Evolutionary conservation across 2,329 filamentous ascomycete species (phyloP).

Genomic region (Botrytis fabae): DNA sequence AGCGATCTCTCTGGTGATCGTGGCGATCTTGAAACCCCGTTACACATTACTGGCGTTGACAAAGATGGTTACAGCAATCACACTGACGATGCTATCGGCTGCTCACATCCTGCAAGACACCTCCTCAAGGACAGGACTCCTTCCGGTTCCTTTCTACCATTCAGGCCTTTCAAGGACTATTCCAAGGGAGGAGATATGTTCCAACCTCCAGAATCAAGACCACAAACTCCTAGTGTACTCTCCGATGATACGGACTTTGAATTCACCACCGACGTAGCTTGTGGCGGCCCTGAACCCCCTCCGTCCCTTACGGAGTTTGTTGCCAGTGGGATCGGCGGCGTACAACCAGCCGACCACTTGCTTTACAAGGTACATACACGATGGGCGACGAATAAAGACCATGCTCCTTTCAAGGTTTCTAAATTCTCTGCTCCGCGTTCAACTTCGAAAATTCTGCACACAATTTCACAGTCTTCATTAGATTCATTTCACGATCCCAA

Average conservation of each 20-base stretch:
- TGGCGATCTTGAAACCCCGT: conserved; percentile 50
- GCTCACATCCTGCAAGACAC: conserved; percentile 14
- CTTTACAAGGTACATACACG: conserved; percentile 51
- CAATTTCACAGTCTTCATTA: conserved; percentile 28
- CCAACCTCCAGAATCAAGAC: conserved; percentile 27
- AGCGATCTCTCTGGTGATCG: conserved; percentile 74
- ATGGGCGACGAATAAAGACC: conserved; percentile 21
- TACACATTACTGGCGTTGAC: conserved; percentile 51
- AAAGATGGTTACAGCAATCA: conserved; percentile 41
- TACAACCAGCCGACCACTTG: conserved; percentile 65
- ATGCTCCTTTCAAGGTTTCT: conserved; percentile 22
- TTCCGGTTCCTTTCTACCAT: conserved; percentile 32
- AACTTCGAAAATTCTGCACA: conserved; percentile 27
- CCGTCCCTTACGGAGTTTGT: conserved; percentile 46
- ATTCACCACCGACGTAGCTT: conserved; percentile 33
- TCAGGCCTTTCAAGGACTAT: conserved; percentile 52
- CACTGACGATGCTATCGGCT: conserved; percentile 28
- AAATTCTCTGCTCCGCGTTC: conserved; percentile 26
- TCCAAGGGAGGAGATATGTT: conserved; percentile 32
- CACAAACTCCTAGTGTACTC: conserved; percentile 33
- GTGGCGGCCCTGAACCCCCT: conserved; percentile 8
- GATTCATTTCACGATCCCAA: conserved; percentile 25
- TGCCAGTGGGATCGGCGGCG: conserved; percentile 59
- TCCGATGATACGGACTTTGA: conserved; percentile 37
- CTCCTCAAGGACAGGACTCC: conserved; percentile 25